Evolutionary conservation across 2,329 filamentous ascomycete genomes (phyloP), one percentile per base, ranked within the genome.

Genomic region (Herpotrichia juniperi): DNA sequence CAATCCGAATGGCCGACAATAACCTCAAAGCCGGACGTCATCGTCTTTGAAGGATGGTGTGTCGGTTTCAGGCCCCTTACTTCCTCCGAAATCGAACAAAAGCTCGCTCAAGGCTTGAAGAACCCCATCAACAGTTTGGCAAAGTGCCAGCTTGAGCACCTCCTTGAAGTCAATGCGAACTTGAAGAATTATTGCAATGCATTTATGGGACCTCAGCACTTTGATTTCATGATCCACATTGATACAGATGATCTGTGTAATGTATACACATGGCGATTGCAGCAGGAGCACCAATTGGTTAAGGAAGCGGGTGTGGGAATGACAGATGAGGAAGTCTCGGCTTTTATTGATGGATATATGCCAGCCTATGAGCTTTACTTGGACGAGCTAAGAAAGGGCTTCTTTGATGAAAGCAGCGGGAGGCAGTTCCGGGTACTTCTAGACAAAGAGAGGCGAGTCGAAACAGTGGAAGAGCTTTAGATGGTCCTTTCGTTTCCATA

Each of bases 1-100:
- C 74, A 82, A 50, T 75, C 74, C 10, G 67, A 80, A 42, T 96
- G 91, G 90, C 75, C 80, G 22, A 66, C 67, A 11, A 80, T 88
- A 52, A 85, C 85, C 59, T 74, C 70, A 2, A 77, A 73, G n/a
- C 74, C 84, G 1, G 79, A 82, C 46, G 84, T 93, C 6, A 81
- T 96, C 19, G 84, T 96, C 46, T 87, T 96, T 57, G 92, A 97
- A 73, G 92, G 93, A 16, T 96, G 92, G 93, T 94, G 89, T 71
- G 86, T 96, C 11, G 93, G 91, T 2, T 96, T 96, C 75, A 85
- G 87, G 5, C 74, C 88, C 0, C 73, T 93, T 11, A 63, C 76
- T n/a, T 78, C 81, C 4, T 70, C 84, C 3, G 79, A 80, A 22
- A 70, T 85, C 3, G 80, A 80, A 61, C 76, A 79, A 67, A 82